Evolutionary conservation across 2,329 filamentous ascomycete species (phyloP), one percentile per base, ranked within the genome.

Genomic region (Chrysoporthe austroafricana): DNA sequence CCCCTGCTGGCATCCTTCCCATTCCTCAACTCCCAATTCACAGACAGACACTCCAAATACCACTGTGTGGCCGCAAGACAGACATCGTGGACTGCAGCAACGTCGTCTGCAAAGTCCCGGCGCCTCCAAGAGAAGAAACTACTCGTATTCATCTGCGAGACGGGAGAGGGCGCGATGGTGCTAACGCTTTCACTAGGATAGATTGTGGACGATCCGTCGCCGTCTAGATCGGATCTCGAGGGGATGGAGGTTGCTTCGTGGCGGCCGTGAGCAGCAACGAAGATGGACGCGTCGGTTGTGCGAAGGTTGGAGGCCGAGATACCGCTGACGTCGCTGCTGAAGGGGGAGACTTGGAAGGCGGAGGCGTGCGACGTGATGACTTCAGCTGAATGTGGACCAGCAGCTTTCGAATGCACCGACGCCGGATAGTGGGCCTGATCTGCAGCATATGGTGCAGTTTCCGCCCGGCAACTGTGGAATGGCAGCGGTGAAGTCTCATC

Each of bases 31-130:
- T 67, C 70, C 57, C 69, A 65, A 44, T 74, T 73, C 44, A 69
- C 58, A n/a, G 66, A 64, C 48, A 70, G 70, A 21, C 68, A 62
- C 36, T 66, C 57, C 16, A 75, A 70, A 42, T 75, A 73, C 9
- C 63, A 66, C 44, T 72, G 68, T 3, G 70, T 73, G 18, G 72
- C 73, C 14, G 66, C 44, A 26, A 75, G 70, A 50, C 74, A 75
- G 52, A 72, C 66, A 44, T 71, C 62, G 60, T 75, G 71, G 36
- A 76, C 64, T 26, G 68, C 66, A 5, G 64, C 46, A 18, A 64
- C 56, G 18, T 54, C 61, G 16, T 64, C 57, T n/a, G 58, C 63
- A 4, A 68, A 57, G 43, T n/a, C 14, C 34, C 52, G 44, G 18
- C 14, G 13, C 44, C 4, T 46, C 44, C 44, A 4, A 46, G 44